Evolutionary conservation across 1,284 basidiomycete species (phyloP), one percentile per base, ranked within the genome.

Genomic region (Singerocomus rubriflavus): DNA sequence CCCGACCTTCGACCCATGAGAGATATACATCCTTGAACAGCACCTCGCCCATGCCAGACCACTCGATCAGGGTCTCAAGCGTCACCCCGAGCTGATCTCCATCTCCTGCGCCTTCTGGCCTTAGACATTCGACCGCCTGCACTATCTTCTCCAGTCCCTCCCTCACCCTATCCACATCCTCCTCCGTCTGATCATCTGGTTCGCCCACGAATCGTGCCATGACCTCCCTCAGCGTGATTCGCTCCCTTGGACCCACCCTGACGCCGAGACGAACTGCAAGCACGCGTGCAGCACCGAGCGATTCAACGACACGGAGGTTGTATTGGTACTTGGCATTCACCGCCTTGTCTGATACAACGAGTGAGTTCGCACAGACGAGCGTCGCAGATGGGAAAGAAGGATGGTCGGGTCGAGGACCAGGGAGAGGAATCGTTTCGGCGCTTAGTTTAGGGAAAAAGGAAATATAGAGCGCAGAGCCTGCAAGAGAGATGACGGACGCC

Each of bases 271-370:
- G 66, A 26, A 75, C 74, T 0, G 83, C 81, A 11, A 95, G 77
- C 6, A 92, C 74, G 13, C 88, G 78, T 0, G 91, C 88, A 2
- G 83, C 86, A 46, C 84, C 85, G 27, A 92, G 82, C 0, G 85
- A 89, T 69, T 95, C 93, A 16, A 94, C 86, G 17, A 93, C 91
- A 17, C 91, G 86, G 31, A 95, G 75, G 66, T 95, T 95, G 73
- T 94, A 94, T 40, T 84, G 78, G 44, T 77, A 81, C 56, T 86
- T 88, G 3, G 90, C 85, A 37, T 81, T 81, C 53, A 87, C 77
- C 3, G 84, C 82, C 67, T 93, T 93, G 63, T 92, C 85, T 30
- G 88, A 84, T n/a, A 88, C 82, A 29, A 92, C 84, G 34, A 92
- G 80, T 14, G 89, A 91, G 72, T 94, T 92, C 12, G 91, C 88